Percentiles rank a stretch among this genome's conserved stretches.
Conservation (phyloP, 768 basidiomycete species). For the Naematelia aurantialba region DNA sequence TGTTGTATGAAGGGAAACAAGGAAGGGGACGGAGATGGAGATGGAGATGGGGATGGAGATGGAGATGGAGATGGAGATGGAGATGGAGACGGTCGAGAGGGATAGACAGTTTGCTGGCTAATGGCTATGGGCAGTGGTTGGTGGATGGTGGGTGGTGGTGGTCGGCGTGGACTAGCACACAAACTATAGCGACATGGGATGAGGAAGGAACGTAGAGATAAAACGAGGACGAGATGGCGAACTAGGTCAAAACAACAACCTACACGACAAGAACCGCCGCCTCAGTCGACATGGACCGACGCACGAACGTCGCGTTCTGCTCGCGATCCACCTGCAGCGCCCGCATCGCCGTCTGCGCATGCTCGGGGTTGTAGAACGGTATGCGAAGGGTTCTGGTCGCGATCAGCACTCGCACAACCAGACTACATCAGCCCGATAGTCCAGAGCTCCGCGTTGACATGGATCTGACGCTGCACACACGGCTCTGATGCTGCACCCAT, state of each 20-base stretch:
- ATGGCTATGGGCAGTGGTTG: no score
- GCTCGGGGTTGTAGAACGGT: constrained; percentile 68
- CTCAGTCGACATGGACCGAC: constrained; percentile 65
- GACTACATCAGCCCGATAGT: no score
- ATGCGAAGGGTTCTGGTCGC: constrained; percentile 62
- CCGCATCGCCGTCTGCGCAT: constrained; percentile 76
- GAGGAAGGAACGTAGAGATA: background rate
- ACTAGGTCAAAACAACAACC: no score
- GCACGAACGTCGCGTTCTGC: constrained; percentile 74
- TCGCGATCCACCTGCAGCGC: constrained; percentile 83
- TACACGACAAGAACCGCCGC: constrained; percentile 71
- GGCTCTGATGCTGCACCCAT: no score
- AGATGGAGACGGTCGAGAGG: no score
- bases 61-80: background rate
- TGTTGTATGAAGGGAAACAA: background rate
- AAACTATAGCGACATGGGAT: no score
- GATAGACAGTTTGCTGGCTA: no score
- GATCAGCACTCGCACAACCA: background rate
- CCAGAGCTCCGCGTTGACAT: no score
- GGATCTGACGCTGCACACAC: no score
- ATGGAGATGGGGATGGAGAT: background rate
- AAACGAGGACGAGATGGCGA: background rate
- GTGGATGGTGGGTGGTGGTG: no score
- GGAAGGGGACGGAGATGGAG: background rate
- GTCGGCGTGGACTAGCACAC: no score